These are phyloP conservation scores for Tricladium varicosporioides DNA, from an alignment of 2,329 filamentous ascomycete genomes.

Conservation along the genomic window DNA sequence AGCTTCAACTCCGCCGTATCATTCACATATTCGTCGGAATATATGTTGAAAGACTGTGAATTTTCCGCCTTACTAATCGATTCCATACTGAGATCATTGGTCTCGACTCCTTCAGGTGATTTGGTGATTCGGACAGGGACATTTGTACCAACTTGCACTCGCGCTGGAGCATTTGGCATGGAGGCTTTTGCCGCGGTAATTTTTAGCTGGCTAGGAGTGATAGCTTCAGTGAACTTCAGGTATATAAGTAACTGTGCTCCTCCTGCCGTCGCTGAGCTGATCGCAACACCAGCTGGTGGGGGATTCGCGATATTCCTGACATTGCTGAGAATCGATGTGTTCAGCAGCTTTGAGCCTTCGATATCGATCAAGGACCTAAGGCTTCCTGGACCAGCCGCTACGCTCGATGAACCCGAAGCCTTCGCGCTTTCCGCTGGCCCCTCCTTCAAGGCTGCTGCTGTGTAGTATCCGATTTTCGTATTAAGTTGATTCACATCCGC, in stretches of 20 bases:
- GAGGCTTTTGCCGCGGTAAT: slow-evolving; percentile 25
- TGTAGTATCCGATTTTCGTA: slow-evolving; percentile 31
- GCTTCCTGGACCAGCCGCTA: slow-evolving; percentile 16
- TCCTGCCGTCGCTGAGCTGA: slow-evolving; percentile 22
- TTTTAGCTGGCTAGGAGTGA: slow-evolving; percentile 24
- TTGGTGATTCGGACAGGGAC: slow-evolving; percentile 22
- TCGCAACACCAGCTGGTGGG: slow-evolving; percentile 29
- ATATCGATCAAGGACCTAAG: slow-evolving; percentile 28
- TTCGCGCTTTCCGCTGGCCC: background rate
- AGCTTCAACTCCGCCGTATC: slow-evolving; percentile 28
- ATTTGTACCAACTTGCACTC: slow-evolving; percentile 28
- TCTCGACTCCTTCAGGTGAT: slow-evolving; percentile 22
- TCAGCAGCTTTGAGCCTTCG: slow-evolving; percentile 19
- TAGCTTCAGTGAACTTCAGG: slow-evolving; percentile 24
- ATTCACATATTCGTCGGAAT: slow-evolving; percentile 30
- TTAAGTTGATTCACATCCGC: slow-evolving; percentile 76
- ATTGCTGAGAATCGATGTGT: slow-evolving; percentile 25
- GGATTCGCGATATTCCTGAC: slow-evolving; percentile 28
- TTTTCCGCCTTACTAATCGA: slow-evolving; percentile 28
- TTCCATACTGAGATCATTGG: slow-evolving; percentile 28
- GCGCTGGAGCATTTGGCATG: slow-evolving; percentile 23
- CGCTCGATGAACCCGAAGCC: slow-evolving; percentile 5
- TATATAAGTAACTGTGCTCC: slow-evolving; percentile 25
- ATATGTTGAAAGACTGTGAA: slow-evolving; percentile 28
- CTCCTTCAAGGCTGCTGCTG: slow-evolving; percentile 21